These are phyloP conservation scores for Agaricus subrufescens DNA, from an alignment of 768 basidiomycete species.

Conservation along the genomic window DNA sequence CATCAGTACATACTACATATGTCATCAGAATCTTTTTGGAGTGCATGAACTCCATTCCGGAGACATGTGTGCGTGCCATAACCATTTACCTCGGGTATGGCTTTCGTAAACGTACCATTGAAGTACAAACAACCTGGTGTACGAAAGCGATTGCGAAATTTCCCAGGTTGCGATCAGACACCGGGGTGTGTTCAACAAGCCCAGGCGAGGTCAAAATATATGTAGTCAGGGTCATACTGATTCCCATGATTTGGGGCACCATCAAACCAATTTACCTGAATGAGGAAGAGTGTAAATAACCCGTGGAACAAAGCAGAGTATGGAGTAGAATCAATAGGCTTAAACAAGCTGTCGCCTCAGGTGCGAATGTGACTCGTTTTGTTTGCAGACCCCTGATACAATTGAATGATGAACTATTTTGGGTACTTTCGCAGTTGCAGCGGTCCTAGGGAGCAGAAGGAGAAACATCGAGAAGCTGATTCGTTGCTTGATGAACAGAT, in stretches of 20 bases:
- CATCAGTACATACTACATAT: background rate
- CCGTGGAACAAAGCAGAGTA: background rate
- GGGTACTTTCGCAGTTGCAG: background rate
- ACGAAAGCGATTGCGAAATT: background rate
- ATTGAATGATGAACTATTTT: conserved; percentile 7
- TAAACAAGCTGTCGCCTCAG: background rate
- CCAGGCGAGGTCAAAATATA: background rate
- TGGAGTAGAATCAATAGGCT: background rate
- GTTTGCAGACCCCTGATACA: background rate
- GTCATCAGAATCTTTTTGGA: background rate
- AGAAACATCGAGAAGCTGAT: conserved; percentile 3
- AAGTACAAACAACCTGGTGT: background rate
- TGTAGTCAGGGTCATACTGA: conserved; percentile 8
- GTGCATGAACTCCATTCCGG: background rate
- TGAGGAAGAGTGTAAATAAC: background rate
- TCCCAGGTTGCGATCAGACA: background rate
- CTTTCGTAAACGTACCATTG: background rate
- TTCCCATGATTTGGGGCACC: background rate
- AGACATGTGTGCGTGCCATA: background rate
- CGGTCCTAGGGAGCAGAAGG: background rate
- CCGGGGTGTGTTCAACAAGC: no score
- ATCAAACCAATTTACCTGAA: background rate
- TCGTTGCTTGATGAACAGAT: conserved; percentile 4
- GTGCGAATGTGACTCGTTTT: background rate
- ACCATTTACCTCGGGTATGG: background rate